A percentile compares a stretch with the other conserved stretches of the same genome.
Conservation (phyloP, 495 filamentous ascomycete species). For the Xeromyces bisporus region DNA sequence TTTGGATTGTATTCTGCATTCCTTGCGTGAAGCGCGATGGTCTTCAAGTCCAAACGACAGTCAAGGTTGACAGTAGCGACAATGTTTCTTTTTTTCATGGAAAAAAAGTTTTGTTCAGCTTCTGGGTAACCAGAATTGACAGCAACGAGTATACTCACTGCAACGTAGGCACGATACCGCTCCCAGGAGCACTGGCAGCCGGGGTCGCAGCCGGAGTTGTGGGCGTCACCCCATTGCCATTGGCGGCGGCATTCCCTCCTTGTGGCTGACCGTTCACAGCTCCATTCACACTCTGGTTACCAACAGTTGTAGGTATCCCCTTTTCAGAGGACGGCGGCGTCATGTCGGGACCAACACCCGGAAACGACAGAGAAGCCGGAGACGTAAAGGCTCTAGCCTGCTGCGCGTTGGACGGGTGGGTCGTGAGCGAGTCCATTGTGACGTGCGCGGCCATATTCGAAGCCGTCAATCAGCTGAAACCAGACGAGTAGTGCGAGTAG, state of each 20-base stretch:
- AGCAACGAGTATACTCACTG: conserved; percentile 69
- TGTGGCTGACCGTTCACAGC: conserved; percentile 41
- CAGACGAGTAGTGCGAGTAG: conserved; percentile 4
- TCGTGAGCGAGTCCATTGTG: conserved; percentile 76
- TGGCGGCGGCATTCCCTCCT: conserved; percentile 41
- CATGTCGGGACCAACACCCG: conserved; percentile 62
- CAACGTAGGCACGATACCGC: conserved; percentile 90
- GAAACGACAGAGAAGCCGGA: conserved; percentile 77
- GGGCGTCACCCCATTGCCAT: conserved; percentile 83
- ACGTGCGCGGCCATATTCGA: conserved; percentile 12
- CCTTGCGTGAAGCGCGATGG: conserved; percentile 92
- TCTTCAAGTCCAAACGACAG: conserved; percentile 96
- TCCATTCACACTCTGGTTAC: conserved; percentile 30
- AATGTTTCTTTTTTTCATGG: conserved; percentile 99
- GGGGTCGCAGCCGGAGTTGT: conserved; percentile 92
- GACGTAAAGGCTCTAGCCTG: conserved; percentile 88
- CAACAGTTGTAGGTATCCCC: conserved; percentile 32
- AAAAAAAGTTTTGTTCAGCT: conserved; percentile 42
- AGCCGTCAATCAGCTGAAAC: conserved; percentile 10
- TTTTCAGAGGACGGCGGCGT: conserved; percentile 58
- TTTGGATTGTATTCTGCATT: conserved; percentile 98
- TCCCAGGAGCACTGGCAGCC: conserved; percentile 58
- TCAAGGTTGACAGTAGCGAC: conserved; percentile 98
- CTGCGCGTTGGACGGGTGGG: conserved; percentile 69
- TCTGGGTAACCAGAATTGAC: conserved; percentile 30